Evolutionary conservation across 2,329 filamentous ascomycete genomes (phyloP).

Genomic region (Acrocalymma vagum): DNA sequence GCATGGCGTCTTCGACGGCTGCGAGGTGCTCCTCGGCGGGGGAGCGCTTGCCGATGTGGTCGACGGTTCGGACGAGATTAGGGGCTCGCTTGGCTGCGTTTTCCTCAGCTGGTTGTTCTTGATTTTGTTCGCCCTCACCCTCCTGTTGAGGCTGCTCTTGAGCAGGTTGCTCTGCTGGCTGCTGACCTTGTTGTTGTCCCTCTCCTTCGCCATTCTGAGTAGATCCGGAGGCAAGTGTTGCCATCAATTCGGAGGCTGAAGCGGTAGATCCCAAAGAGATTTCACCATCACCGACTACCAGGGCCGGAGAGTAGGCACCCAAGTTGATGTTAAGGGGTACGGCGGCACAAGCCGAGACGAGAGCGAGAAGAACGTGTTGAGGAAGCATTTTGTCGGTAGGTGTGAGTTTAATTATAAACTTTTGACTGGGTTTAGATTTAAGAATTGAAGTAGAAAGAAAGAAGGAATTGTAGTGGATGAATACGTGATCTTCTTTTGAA

Average conservation of each 20-base stretch:
- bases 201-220: conserved; percentile 28
- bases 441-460: conserved; percentile 17
- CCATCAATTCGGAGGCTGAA: conserved; percentile 53
- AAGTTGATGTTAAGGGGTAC: conserved; percentile 63
- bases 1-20: conserved; percentile 42
- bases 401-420: conserved; percentile 21
- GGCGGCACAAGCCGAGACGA: conserved; percentile 46
- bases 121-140: conserved; percentile 11
- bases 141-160: conserved; percentile 32
- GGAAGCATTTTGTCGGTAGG: conserved; percentile 46
- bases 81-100: conserved; percentile 32
- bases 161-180: no score
- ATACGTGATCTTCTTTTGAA: conserved; percentile 28
- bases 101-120: conserved; percentile 26
- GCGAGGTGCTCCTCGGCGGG: conserved; percentile 32
- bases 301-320: conserved; percentile 60
- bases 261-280: conserved; percentile 57
- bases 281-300: conserved; percentile 64
- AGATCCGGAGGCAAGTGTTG: conserved; percentile 54
- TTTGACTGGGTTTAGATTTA: conserved; percentile 20
- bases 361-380: conserved; percentile 46
- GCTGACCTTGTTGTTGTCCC: conserved; percentile 25
- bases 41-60: conserved; percentile 33
- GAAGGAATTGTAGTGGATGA: conserved; percentile 20
- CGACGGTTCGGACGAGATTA: conserved; percentile 33